These are phyloP conservation scores for Lactifluus subvellereus DNA, from an alignment of 768 basidiomycete genomes.

Conservation along the genomic window DNA sequence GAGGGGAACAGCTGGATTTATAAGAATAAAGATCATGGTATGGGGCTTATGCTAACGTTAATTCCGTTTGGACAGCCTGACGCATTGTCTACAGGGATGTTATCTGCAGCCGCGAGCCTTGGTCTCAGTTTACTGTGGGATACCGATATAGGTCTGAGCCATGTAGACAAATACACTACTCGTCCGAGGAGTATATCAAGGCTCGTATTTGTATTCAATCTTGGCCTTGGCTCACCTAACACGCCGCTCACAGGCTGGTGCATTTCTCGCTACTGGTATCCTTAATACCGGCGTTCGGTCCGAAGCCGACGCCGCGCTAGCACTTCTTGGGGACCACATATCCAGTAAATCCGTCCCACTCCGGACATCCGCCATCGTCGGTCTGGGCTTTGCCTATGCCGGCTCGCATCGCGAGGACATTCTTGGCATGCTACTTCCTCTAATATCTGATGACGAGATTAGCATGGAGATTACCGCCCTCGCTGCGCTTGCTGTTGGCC, in stretches of 20 bases:
- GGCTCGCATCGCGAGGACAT: slow-evolving; percentile 91
- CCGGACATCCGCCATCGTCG: slow-evolving; percentile 84
- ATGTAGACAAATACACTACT: slow-evolving; percentile 99
- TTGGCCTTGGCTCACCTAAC: neutral
- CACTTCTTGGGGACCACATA: slow-evolving; percentile 84
- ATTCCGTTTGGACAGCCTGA: neutral
- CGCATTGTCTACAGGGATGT: slow-evolving; percentile 63
- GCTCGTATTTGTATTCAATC: slow-evolving; percentile 30
- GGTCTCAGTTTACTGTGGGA: slow-evolving; percentile 95
- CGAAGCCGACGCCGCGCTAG: slow-evolving; percentile 89
- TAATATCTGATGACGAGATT: slow-evolving; percentile 71
- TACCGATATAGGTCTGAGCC: slow-evolving; percentile 86
- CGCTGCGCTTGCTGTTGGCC: slow-evolving; percentile 84
- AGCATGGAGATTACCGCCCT: slow-evolving; percentile 88
- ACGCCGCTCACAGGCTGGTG: slow-evolving; percentile 57
- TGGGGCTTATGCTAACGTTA: slow-evolving; percentile 20
- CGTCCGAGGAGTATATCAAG: slow-evolving; percentile 94
- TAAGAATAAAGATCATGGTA: slow-evolving; percentile 98
- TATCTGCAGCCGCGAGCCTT: slow-evolving; percentile 91
- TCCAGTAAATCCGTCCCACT: slow-evolving; percentile 81
- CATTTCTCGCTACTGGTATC: slow-evolving; percentile 90
- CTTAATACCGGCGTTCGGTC: slow-evolving; percentile 84
- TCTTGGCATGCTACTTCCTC: slow-evolving; percentile 67
- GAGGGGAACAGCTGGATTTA: slow-evolving; percentile 99
- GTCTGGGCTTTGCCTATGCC: slow-evolving; percentile 89